Conservation (phyloP, 305 asterid species). For the Fraxinus angustifolia region DNA sequence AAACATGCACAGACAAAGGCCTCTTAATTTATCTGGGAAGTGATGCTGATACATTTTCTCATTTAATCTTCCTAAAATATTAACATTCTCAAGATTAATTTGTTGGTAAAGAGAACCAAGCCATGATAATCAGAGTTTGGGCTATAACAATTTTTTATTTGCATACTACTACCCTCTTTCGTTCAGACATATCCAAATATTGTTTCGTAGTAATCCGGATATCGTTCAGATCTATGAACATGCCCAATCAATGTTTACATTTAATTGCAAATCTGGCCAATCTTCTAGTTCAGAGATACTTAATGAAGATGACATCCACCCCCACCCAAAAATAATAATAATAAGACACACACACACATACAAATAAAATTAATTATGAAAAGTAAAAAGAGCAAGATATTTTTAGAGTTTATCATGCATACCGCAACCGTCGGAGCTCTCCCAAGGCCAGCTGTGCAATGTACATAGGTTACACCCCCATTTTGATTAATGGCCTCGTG, state of each 20-base stretch:
- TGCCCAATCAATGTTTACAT: not conserved
- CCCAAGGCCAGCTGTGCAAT: slow-evolving; percentile 98
- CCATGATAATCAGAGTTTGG: not conserved
- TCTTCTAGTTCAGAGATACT: not conserved
- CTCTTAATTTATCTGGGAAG: not conserved
- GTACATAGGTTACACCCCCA: slow-evolving; percentile 89
- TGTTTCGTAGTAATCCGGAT: not conserved
- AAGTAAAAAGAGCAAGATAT: not conserved
- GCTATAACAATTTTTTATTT: not conserved
- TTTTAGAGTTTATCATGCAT: slow-evolving; percentile 27
- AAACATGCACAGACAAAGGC: not conserved
- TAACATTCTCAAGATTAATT: not conserved
- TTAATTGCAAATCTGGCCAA: not conserved
- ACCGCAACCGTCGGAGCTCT: slow-evolving; percentile 96
- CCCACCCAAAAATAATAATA: not conserved
- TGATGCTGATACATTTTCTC: not conserved
- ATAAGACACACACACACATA: not conserved
- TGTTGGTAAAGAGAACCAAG: not conserved
- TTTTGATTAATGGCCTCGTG: slow-evolving; percentile 63
- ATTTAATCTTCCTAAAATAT: not conserved
- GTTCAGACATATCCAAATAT: not conserved
- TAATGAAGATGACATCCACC: not conserved
- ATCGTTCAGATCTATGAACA: not conserved
- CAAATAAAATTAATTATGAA: not conserved
- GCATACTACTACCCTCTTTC: not conserved